Percentiles rank a stretch among this genome's conserved stretches.
Evolutionary conservation across 2,329 filamentous ascomycete species (phyloP).

Genomic region (Exophiala viscosa): DNA sequence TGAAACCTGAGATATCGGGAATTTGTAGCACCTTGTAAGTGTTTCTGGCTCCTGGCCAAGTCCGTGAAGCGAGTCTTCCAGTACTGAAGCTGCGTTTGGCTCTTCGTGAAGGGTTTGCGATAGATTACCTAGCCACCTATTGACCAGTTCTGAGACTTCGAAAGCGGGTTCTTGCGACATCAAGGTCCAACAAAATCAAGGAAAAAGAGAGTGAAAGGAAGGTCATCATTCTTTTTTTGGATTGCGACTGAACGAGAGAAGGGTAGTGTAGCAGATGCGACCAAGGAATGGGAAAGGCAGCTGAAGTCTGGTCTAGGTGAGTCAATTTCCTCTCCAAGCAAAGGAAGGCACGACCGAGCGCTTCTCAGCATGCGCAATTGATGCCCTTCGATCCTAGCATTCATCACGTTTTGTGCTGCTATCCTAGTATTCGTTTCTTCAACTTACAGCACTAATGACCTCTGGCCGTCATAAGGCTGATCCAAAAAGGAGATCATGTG

Average conservation of each 20-base stretch:
- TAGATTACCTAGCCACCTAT: slow-evolving; percentile 1
- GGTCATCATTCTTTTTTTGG: not conserved
- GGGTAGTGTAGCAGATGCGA: not conserved
- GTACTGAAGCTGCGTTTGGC: not conserved
- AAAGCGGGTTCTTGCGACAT: not conserved
- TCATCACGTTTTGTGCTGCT: not conserved
- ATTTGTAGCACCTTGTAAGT: too few species aligned
- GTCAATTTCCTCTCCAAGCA: not conserved
- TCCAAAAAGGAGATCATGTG: slow-evolving; percentile 13
- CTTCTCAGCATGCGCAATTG: too few species aligned
- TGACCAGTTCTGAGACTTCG: not conserved
- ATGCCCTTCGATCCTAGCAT: not conserved
- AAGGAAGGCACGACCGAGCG: not conserved
- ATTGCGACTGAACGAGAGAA: not conserved
- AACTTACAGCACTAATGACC: not conserved
- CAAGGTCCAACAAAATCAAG: not conserved
- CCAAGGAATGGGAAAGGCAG: too few species aligned
- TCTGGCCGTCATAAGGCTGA: slow-evolving; percentile 8
- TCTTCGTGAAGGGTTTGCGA: not conserved
- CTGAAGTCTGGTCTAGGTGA: not conserved
- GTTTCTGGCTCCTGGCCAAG: too few species aligned
- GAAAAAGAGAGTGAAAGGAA: not conserved
- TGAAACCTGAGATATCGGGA: too few species aligned
- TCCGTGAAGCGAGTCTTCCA: too few species aligned
- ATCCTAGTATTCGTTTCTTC: not conserved